Evolutionary conservation across 352 stramenopile species (phyloP).

Genomic region (Globisporangium lucens): DNA sequence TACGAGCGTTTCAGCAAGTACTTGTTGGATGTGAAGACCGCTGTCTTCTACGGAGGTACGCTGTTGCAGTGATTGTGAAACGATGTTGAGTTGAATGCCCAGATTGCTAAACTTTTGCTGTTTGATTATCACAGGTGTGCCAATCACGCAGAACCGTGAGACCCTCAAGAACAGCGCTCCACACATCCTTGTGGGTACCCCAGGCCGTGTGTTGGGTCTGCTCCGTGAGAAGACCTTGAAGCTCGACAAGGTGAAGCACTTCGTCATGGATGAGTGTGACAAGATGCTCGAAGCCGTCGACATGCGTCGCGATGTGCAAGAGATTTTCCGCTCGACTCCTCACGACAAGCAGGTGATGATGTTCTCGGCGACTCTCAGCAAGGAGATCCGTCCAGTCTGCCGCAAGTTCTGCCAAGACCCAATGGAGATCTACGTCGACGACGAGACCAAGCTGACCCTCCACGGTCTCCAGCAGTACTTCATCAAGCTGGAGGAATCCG

Average conservation of each 20-base stretch:
- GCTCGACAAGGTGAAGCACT: conserved; percentile 99
- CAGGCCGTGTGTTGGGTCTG: conserved; percentile 91
- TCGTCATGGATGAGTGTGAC: conserved; percentile 99
- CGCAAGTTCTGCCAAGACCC: conserved; percentile 99
- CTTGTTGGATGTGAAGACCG: conserved; percentile 94
- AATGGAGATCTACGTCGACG: conserved; percentile 99
- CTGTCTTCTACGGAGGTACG: conserved; percentile 94
- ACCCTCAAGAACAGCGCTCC: conserved; percentile 95
- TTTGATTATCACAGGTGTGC: conserved; percentile 41
- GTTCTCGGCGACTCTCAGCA: conserved; percentile 99
- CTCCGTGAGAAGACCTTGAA: conserved; percentile 96
- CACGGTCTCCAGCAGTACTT: conserved; percentile 99
- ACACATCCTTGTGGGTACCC: conserved; percentile 98
- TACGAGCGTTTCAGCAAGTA: conserved; percentile 99
- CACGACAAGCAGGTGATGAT: conserved; percentile 99
- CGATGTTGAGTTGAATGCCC: no score
- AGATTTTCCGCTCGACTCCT: conserved; percentile 99
- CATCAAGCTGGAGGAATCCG: conserved; percentile 97
- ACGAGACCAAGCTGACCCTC: conserved; percentile 99
- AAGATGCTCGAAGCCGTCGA: conserved; percentile 98
- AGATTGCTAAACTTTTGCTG: neutral
- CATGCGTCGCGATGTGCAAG: conserved; percentile 99
- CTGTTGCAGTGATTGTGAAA: no score
- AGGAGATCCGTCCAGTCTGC: conserved; percentile 99
- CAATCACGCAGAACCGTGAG: conserved; percentile 94